These are phyloP conservation scores for Scalesia atractyloides DNA, from an alignment of 129 eudicot species.

Conservation along the genomic window DNA sequence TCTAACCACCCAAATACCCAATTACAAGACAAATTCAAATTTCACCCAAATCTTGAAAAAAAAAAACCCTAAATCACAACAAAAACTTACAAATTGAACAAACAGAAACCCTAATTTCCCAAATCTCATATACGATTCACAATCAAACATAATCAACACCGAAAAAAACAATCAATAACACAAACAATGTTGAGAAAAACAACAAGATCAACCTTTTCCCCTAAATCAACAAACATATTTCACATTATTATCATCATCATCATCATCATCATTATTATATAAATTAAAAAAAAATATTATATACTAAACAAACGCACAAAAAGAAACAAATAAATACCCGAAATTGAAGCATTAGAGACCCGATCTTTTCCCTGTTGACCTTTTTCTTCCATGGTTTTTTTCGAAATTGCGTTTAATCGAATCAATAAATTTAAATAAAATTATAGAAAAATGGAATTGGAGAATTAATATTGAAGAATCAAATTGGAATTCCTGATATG, in stretches of 20 bases:
- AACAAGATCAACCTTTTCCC: conserved; percentile 1
- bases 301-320: background rate
- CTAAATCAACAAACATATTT: conserved; percentile 17
- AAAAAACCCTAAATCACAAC: conserved; percentile 19
- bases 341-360: conserved; percentile 39
- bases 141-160: background rate
- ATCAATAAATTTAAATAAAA: conserved; percentile 11
- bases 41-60: conserved; percentile 12
- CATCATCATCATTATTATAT: too few species aligned
- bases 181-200: conserved; percentile 7
- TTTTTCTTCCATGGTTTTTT: conserved; percentile 43
- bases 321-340: conserved; percentile 27
- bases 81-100: background rate
- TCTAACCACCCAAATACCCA: background rate
- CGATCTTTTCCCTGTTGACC: conserved; percentile 56
- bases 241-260: conserved; percentile 4
- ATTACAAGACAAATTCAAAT: conserved; percentile 1
- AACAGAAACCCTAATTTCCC: conserved; percentile 35
- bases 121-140: conserved; percentile 15
- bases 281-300: too few species aligned
- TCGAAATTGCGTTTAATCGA: conserved; percentile 25
- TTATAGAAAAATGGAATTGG: conserved; percentile 1
- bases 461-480: conserved; percentile 9
- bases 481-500: conserved; percentile 34
- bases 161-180: conserved; percentile 11